Conservation (phyloP, 805 yeast genomes). For the Candida rishiriensis region DNA sequence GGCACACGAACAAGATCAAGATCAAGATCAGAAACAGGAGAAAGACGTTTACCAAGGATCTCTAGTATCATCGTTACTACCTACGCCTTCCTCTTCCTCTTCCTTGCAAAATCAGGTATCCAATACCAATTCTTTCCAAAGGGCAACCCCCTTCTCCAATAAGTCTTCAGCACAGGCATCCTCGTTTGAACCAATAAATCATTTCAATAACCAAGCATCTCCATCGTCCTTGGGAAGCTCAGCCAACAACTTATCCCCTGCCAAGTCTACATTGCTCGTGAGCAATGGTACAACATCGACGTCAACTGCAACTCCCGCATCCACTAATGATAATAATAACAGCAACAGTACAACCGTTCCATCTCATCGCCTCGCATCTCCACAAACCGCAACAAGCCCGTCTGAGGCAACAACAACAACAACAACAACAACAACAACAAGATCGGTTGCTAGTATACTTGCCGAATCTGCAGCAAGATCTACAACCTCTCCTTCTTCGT, state of each 20-base stretch:
- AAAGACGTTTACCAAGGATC: too few relatives aligned
- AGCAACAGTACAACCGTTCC: neutral
- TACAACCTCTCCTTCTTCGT: slow-evolving; percentile 1
- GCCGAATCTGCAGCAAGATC: slow-evolving; percentile 2
- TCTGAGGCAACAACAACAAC: neutral
- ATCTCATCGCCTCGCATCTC: neutral
- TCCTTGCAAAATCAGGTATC: neutral
- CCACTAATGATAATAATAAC: neutral
- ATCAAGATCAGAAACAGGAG: neutral
- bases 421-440: neutral
- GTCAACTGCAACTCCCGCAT: neutral
- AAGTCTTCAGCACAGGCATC: slow-evolving; percentile 10
- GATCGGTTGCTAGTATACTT: neutral
- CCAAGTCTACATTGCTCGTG: neutral
- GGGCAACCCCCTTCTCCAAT: slow-evolving; percentile 3
- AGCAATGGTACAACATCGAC: neutral
- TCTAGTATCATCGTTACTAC: neutral
- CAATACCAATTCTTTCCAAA: slow-evolving; percentile 4
- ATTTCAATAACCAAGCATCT: neutral
- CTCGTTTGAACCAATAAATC: slow-evolving; percentile 9
- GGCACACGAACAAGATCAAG: slow-evolving; percentile 5
- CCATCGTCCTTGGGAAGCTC: neutral
- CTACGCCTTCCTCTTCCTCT: neutral
- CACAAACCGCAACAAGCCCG: neutral
- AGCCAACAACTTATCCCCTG: neutral